Conservation (phyloP, 2,329 filamentous ascomycete genomes). For the Sporothrix luriei region DNA sequence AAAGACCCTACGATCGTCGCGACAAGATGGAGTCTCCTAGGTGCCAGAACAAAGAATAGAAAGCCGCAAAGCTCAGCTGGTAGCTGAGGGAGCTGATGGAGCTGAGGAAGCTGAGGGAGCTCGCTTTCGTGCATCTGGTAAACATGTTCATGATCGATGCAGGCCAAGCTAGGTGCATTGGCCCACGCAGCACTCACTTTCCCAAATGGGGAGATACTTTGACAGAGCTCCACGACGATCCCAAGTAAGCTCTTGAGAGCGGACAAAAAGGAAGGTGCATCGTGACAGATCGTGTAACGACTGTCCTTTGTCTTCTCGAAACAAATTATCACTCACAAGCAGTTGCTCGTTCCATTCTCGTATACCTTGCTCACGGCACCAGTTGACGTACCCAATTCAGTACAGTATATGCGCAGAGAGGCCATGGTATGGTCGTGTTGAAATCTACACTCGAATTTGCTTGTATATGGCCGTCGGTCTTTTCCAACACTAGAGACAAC, state of each 20-base stretch:
- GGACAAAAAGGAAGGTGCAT: not conserved
- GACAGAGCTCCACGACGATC: constrained; percentile 6
- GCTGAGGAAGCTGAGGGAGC: constrained; percentile 13
- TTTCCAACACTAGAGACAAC: not conserved
- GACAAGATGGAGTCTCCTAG: not conserved
- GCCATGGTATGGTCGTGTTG: no score
- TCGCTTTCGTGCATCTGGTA: not conserved
- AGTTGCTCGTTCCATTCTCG: not conserved
- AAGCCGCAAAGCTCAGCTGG: constrained; percentile 1
- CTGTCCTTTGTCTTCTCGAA: not conserved
- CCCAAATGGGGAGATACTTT: not conserved
- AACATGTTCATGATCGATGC: not conserved
- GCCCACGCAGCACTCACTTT: not conserved
- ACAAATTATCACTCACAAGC: not conserved
- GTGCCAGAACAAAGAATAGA: constrained; percentile 7
- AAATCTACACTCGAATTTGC: not conserved
- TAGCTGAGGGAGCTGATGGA: not conserved
- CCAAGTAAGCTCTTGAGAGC: constrained; percentile 1
- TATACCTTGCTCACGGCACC: not conserved
- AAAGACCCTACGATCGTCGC: constrained; percentile 5
- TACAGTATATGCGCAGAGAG: no score
- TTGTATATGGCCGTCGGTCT: not conserved
- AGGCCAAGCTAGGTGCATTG: not conserved
- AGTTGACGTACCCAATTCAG: no score
- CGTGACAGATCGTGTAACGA: not conserved